Conservation (phyloP, 345 rosid genomes). For the Bruguiera gymnorhiza region DNA sequence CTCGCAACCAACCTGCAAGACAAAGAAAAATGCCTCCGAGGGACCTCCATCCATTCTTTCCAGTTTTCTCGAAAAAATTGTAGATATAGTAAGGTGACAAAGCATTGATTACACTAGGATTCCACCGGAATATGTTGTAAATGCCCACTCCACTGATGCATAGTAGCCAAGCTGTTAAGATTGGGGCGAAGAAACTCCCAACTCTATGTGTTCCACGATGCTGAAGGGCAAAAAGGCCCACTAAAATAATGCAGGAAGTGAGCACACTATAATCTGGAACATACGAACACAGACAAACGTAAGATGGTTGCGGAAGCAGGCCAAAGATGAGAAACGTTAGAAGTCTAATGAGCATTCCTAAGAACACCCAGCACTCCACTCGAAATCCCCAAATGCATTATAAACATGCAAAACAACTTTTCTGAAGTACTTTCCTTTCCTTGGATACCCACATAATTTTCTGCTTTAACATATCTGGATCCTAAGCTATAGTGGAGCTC, state of each 20-base stretch:
- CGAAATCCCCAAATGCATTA: too few species aligned
- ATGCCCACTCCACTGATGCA: constrained; percentile 35
- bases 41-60: constrained; percentile 68
- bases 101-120: constrained; percentile 32
- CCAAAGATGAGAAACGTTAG: not conserved
- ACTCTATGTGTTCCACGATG: constrained; percentile 45
- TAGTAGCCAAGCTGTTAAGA: constrained; percentile 36
- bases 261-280: constrained; percentile 18
- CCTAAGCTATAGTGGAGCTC: not conserved
- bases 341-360: too few species aligned
- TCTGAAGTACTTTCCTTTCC: too few species aligned
- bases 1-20: constrained; percentile 49
- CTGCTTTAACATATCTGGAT: not conserved
- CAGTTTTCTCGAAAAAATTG: constrained; percentile 52
- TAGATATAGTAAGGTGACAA: constrained; percentile 37
- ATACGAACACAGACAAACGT: not conserved
- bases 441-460: too few species aligned
- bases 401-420: too few species aligned
- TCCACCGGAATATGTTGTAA: constrained; percentile 41
- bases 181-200: constrained; percentile 43
- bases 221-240: constrained; percentile 41
- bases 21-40: constrained; percentile 75
- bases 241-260: constrained; percentile 34
- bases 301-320: not conserved
- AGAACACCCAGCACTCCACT: too few species aligned